Conservation (phyloP, 2,329 filamentous ascomycete genomes). For the Cadophora malorum region DNA sequence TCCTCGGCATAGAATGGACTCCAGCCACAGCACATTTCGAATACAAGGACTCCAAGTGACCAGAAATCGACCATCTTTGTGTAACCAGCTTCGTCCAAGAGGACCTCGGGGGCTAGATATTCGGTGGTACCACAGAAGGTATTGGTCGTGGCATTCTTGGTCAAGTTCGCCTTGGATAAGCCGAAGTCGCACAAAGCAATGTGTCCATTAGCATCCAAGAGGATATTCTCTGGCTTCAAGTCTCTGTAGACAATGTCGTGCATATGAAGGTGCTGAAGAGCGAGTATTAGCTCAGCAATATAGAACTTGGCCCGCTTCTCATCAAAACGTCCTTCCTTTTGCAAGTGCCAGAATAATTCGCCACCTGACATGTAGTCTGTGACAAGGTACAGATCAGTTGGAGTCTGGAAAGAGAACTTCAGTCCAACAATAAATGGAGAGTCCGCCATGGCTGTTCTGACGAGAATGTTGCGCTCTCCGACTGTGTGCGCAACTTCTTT, state of each 20-base stretch:
- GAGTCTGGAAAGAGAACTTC: conserved; percentile 98
- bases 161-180: conserved; percentile 94
- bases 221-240: conserved; percentile 95
- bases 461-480: conserved; percentile 95
- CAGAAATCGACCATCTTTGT: conserved; percentile 99
- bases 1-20: conserved; percentile 99
- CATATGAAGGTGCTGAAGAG: conserved; percentile 92
- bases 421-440: conserved; percentile 97
- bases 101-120: conserved; percentile 93
- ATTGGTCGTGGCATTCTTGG: conserved; percentile 97
- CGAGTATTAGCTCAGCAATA: conserved; percentile 95
- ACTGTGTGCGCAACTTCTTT: conserved; percentile 98
- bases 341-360: conserved; percentile 97
- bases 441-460: conserved; percentile 92
- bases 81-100: conserved; percentile 95
- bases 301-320: conserved; percentile 98
- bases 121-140: conserved; percentile 99
- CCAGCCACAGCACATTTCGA: conserved; percentile 99
- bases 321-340: conserved; percentile 95
- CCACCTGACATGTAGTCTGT: conserved; percentile 99
- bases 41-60: conserved; percentile 96
- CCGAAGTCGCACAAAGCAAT: conserved; percentile 98
- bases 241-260: conserved; percentile 99
- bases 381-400: conserved; percentile 95
- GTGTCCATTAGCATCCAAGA: conserved; percentile 95